Conservation (phyloP, 2,329 filamentous ascomycete genomes). For the Trichothecium sympodiale region DNA sequence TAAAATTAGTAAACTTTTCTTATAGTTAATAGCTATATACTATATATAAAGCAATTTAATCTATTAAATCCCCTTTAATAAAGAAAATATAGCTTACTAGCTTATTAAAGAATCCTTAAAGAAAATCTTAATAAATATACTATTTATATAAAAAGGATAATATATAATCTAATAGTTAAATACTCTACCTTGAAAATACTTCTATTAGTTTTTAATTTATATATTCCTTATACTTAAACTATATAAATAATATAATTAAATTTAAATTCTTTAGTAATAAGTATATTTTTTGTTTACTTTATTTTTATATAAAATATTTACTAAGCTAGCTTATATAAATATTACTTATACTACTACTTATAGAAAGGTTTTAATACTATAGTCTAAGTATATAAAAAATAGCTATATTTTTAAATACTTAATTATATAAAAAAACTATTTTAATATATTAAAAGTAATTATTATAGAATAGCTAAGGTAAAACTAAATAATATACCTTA, state of each 20-base stretch:
- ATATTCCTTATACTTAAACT: background rate
- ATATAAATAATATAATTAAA: conserved; percentile 1
- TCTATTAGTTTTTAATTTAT: background rate
- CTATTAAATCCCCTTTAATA: background rate
- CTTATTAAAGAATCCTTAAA: background rate
- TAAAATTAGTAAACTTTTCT: conserved; percentile 1
- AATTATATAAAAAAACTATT: conserved; percentile 1
- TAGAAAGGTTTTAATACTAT: background rate
- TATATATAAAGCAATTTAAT: conserved; percentile 1
- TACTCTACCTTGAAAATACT: background rate
- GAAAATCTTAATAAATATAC: no score
- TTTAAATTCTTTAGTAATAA: background rate
- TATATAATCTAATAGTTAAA: conserved; percentile 1
- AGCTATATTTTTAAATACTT: background rate
- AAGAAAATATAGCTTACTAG: background rate
- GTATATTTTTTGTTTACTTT: background rate
- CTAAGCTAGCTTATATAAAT: background rate
- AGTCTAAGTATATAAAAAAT: background rate
- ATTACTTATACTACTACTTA: background rate
- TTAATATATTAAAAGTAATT: background rate
- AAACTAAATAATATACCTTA: conserved; percentile 2
- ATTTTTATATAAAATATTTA: background rate
- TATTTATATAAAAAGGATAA: conserved; percentile 1
- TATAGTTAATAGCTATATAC: conserved; percentile 1
- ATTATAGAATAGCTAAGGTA: background rate